Base-by-base conservation (phyloP, 2,329 filamentous ascomycete species). In the Zarea fungicola region DNA sequence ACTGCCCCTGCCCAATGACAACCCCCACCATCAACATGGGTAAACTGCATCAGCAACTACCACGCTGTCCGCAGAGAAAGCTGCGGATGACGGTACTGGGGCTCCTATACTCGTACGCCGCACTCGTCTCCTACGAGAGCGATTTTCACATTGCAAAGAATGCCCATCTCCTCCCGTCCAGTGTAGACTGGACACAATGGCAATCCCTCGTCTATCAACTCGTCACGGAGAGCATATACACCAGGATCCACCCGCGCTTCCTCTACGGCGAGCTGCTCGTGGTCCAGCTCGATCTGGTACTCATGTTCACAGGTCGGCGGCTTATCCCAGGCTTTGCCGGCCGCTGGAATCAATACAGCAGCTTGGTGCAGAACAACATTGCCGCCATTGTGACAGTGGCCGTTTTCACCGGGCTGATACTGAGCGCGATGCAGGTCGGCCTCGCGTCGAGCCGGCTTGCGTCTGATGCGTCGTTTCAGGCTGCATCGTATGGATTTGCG, bases 101-200 rank as follows among this genome's bases (percentile, higher is more conserved):
- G 4, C 39, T 47, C 28, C 34, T 47, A 21, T 47, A 47, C 43
- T 47, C 43, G 6, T 47, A 47, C 22, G 23, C 13, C 2, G 43
- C 43, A 16, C 34, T 47, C 6, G 29, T 47, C 23, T 26, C 31
- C 7, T 26, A 47, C 26, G 43, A 47, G 23, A 39, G 31, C 22
- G 43, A 47, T 29, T 47, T 47, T n/a, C 31, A 29, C 25, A 21
- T 47, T 19, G 43, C 43, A 3, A 26, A 21, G 31, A 34, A 2
- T 14, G 6, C 2, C 21, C 21, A 29, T 8, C 43, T 47, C 6
- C 43, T 47, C 11, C 43, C 43, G 6, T 19, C 14, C 13, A n/a
- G 10, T 4, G 16, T 47, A 10, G 21, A 39, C 6, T 47, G 43
- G 43, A n/a, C 19, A 8, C 8, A 25, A n/a, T 47, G 43, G 43